Conservation (phyloP, 2,329 filamentous ascomycete species). For the Cercospora citrullina region DNA sequence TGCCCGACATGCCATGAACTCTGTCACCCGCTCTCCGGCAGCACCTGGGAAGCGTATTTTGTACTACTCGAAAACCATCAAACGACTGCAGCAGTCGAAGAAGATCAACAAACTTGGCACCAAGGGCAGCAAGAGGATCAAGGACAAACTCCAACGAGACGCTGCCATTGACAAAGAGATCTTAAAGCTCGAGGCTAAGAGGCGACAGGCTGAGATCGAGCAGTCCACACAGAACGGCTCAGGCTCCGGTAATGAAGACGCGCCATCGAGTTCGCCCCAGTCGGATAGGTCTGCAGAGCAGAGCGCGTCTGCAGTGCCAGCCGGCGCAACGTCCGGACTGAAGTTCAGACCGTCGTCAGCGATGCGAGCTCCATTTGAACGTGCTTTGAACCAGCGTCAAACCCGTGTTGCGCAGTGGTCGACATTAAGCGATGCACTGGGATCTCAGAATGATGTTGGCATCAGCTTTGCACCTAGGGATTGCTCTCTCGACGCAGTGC, state of each 20-base stretch:
- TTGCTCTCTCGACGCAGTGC: neutral
- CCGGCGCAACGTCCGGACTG: neutral
- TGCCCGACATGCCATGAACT: neutral
- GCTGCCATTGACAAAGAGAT: neutral
- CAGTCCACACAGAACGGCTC: neutral
- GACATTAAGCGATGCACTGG: neutral
- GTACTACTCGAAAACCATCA: neutral
- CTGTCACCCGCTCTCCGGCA: neutral
- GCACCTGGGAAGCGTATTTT: neutral
- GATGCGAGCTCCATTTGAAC: neutral
- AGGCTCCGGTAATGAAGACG: neutral
- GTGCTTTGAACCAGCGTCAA: neutral
- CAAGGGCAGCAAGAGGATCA: neutral
- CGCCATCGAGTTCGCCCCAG: neutral
- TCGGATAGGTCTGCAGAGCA: neutral
- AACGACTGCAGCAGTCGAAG: neutral
- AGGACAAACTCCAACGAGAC: neutral
- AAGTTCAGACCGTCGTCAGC: constrained; percentile 12
- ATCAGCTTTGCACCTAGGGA: neutral
- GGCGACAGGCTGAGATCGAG: neutral
- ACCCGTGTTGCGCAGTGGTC: neutral
- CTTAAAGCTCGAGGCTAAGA: neutral
- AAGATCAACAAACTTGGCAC: neutral
- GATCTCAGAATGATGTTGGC: neutral
- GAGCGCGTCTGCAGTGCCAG: neutral